phyloP scores from a whole-genome alignment of 208 protist species.

The Trypanosoma melophagium region DNA sequence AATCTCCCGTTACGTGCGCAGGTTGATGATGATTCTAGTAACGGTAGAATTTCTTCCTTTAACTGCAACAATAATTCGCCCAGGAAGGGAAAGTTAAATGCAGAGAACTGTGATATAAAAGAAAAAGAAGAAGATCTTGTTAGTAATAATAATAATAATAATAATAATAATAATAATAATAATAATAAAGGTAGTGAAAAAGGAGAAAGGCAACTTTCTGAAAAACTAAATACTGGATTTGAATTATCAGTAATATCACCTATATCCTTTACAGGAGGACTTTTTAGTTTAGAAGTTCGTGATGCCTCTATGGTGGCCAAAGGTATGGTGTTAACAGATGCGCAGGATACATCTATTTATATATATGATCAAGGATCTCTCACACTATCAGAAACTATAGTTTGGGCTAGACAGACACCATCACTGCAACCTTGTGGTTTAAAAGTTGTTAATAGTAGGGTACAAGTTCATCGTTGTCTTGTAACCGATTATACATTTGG shows the following conservation, averaged over 20 bases:
- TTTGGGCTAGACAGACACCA: constrained; percentile 37
- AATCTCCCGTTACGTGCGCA: background rate
- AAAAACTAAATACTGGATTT: background rate
- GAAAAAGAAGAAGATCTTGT: background rate
- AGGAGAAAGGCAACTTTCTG: background rate
- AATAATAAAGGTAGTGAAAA: too few relatives aligned
- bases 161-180: too few relatives aligned
- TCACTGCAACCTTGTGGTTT: constrained; percentile 43
- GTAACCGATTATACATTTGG: constrained; percentile 55
- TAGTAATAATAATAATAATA: too few relatives aligned
- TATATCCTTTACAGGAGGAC: constrained; percentile 50
- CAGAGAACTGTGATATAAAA: background rate
- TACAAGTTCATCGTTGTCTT: constrained; percentile 43
- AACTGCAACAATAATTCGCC: background rate
- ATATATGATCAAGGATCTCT: constrained; percentile 53
- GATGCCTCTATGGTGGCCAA: constrained; percentile 42
- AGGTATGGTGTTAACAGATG: constrained; percentile 47
- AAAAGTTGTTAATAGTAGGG: constrained; percentile 47
- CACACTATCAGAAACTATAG: constrained; percentile 44
- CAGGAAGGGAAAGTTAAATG: background rate
- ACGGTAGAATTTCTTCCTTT: background rate
- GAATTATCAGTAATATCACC: constrained; percentile 1
- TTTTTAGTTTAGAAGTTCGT: constrained; percentile 67
- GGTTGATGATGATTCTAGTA: background rate
- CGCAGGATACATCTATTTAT: constrained; percentile 59